Base-by-base conservation (phyloP, 1,284 basidiomycete species). In the Ceratobasidium sp. region DNA sequence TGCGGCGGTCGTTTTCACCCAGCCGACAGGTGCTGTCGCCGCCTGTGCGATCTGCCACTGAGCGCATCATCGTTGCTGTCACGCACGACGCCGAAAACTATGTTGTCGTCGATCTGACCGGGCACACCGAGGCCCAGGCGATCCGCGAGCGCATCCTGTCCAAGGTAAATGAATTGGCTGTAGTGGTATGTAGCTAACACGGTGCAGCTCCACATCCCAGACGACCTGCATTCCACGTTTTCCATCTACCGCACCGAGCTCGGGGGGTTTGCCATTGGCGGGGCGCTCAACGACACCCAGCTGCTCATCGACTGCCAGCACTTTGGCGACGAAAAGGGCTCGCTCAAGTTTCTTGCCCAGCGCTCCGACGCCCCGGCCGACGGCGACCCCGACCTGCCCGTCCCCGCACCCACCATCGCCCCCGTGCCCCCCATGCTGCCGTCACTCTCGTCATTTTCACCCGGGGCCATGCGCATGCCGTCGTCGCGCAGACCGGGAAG, bases 201-300 rank as follows among this genome's bases (percentile, higher is more conserved):
- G 70, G 72, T 49, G 50, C 6, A 95, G 92, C 81, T 96, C 68
- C 88, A 89, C 75, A 92, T 96, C 65, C 84, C 85, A 32, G 93
- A 96, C 72, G 92, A 94, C 73, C 92, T 93, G 72, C 88, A 91
- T 75, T 77, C 83, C 3, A 86, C 84, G 31, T 88, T 89, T 75
- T 86, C 89, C n/a, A 89, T 96, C 67, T 94, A 91, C 80, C 87
- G 87, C 55, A 95, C 94, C 0, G 90, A 93, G 77, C 88, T 95
- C 73, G 92, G 90, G 64, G 84, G 65, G 31, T 87, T 83, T 73
- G 89, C 91, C 17, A 84, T 90, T 56, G 87, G 90, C 3, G 86
- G 87, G 15, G 86, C 92, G 3, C 79, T 96, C 31, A 79, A 83
- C 2, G 86, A 90, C 72, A 87, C 91, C 25, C 81, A 81, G 69